Evolutionary conservation across 2,329 filamentous ascomycete genomes (phyloP).

Genomic region (Verticillium tricorpus): DNA sequence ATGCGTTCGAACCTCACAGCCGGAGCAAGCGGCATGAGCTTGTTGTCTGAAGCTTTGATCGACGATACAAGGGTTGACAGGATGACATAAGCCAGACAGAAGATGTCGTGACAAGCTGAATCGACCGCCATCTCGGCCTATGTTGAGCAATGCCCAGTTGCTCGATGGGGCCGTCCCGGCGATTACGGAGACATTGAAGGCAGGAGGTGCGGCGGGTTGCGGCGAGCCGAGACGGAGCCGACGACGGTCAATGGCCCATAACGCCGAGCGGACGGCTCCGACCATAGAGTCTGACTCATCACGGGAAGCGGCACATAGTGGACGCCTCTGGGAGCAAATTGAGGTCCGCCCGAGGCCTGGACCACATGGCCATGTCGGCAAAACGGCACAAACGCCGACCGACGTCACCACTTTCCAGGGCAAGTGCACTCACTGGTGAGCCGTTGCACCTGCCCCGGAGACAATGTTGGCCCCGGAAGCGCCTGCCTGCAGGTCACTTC

Average conservation of each 20-base stretch:
- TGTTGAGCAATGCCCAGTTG: no score
- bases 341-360: neutral
- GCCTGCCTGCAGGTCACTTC: neutral
- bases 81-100: neutral
- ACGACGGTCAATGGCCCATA: neutral
- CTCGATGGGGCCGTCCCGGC: neutral
- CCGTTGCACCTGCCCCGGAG: neutral
- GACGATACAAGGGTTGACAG: no score
- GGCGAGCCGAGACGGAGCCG: neutral
- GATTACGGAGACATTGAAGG: neutral
- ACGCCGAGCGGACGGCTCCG: neutral
- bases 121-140: no score
- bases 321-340: neutral
- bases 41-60: no score
- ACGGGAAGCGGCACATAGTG: neutral
- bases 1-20: no score
- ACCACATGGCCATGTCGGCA: neutral
- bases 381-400: neutral
- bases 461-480: neutral
- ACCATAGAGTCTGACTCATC: neutral
- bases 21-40: no score
- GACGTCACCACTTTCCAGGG: neutral
- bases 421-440: neutral
- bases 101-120: no score
- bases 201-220: neutral